These are phyloP conservation scores for Vitis hybrid DNA, from an alignment of 177 flowering plant species.

Conservation along the genomic window DNA sequence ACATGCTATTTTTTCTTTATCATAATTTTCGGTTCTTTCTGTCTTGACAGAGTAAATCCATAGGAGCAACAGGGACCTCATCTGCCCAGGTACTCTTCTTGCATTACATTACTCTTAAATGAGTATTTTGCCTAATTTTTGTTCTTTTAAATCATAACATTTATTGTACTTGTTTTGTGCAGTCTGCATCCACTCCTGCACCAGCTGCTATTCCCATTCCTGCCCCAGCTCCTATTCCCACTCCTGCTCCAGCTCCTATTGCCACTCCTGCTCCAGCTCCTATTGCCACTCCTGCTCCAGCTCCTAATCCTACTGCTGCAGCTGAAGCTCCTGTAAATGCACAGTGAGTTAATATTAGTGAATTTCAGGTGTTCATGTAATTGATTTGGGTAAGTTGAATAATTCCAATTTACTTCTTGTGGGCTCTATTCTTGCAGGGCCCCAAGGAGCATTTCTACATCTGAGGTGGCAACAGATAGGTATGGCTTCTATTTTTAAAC, in stretches of 20 bases:
- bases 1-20: background rate
- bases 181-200: conserved; percentile 55
- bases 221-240: conserved; percentile 41
- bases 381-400: background rate
- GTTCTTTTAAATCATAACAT: background rate
- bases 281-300: conserved; percentile 35
- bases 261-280: conserved; percentile 39
- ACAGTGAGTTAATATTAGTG: conserved; percentile 39
- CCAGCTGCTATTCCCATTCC: conserved; percentile 44
- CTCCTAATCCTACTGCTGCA: conserved; percentile 39
- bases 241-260: conserved; percentile 40
- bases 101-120: conserved; percentile 4
- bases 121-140: background rate
- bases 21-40: background rate
- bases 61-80: conserved; percentile 55
- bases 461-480: conserved; percentile 36
- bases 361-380: background rate
- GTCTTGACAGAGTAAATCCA: conserved; percentile 64
- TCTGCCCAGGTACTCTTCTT: conserved; percentile 60
- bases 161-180: conserved; percentile 19
- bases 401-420: background rate
- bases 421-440: conserved; percentile 31
- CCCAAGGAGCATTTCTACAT: conserved; percentile 28
- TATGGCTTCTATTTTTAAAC: conserved; percentile 21
- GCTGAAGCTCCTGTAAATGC: conserved; percentile 41